Percentiles rank a stretch among this genome's conserved stretches.
phyloP scores from a whole-genome alignment of 495 filamentous ascomycete genomes.

The Aspergillus saccharolyticus region DNA sequence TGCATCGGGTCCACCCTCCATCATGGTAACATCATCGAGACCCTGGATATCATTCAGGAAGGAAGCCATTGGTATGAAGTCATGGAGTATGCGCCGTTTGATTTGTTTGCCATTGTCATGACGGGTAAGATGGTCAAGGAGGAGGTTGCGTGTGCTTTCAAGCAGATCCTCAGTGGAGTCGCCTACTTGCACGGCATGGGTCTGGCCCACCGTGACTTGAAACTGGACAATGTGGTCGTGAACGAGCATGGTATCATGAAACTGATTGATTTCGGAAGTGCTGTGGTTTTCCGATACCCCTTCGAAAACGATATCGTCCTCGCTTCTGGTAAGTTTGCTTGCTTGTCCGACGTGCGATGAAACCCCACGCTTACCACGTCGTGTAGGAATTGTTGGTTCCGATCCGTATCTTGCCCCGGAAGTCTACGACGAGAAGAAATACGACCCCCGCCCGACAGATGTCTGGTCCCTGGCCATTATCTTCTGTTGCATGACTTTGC shows the following conservation, averaged over 20 bases:
- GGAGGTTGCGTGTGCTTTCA: constrained; percentile 83
- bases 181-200: constrained; percentile 97
- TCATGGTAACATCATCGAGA: constrained; percentile 98
- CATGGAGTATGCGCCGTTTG: constrained; percentile 98
- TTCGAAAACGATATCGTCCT: constrained; percentile 90
- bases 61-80: constrained; percentile 96
- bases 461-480: constrained; percentile 99
- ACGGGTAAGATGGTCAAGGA: constrained; percentile 95
- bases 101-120: constrained; percentile 98
- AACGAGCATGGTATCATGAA: constrained; percentile 99
- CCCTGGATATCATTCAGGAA: constrained; percentile 93
- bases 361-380: constrained; percentile 8
- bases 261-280: constrained; percentile 98
- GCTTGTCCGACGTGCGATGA: neutral
- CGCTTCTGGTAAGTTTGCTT: constrained; percentile 66
- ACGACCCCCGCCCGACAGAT: constrained; percentile 90
- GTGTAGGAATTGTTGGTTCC: constrained; percentile 86
- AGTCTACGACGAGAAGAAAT: constrained; percentile 90
- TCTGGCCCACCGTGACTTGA: constrained; percentile 90
- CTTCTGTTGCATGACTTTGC: constrained; percentile 96
- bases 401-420: constrained; percentile 97
- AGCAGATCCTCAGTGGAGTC: constrained; percentile 94
- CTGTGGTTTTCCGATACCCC: constrained; percentile 93
- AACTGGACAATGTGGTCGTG: constrained; percentile 97
- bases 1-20: constrained; percentile 96